Conservation (phyloP, 345 rosid species). For the Sonneratia alba region DNA sequence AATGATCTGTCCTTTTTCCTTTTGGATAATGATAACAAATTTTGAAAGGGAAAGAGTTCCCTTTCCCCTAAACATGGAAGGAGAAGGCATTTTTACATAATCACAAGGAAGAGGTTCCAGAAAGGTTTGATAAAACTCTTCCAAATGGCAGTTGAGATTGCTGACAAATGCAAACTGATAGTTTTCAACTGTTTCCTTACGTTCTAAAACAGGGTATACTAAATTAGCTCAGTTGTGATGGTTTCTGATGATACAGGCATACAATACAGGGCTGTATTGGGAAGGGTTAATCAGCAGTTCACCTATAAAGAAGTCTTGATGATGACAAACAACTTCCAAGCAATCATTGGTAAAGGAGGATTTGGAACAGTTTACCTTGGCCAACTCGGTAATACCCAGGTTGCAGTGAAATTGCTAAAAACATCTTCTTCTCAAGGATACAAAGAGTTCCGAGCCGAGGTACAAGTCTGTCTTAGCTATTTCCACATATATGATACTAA, state of each 20-base stretch:
- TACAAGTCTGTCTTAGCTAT: background rate
- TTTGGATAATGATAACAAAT: no score
- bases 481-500: background rate
- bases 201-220: no score
- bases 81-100: no score
- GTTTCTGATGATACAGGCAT: background rate
- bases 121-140: no score
- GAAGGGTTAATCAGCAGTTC: background rate
- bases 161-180: no score
- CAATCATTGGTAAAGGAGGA: conserved; percentile 2
- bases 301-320: background rate
- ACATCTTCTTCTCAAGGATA: background rate
- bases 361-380: conserved; percentile 3
- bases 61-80: no score
- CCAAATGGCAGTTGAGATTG: no score
- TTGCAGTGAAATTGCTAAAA: conserved; percentile 4
- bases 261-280: background rate
- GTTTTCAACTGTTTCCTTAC: no score
- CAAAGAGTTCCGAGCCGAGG: conserved; percentile 3
- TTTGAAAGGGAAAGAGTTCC: no score
- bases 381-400: background rate
- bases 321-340: conserved; percentile 4
- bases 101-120: no score
- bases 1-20: no score
- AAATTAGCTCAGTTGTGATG: background rate